Evolutionary conservation across 2,329 filamentous ascomycete species (phyloP), one percentile per base, ranked within the genome.

Genomic region (Ophiostoma populinum): DNA sequence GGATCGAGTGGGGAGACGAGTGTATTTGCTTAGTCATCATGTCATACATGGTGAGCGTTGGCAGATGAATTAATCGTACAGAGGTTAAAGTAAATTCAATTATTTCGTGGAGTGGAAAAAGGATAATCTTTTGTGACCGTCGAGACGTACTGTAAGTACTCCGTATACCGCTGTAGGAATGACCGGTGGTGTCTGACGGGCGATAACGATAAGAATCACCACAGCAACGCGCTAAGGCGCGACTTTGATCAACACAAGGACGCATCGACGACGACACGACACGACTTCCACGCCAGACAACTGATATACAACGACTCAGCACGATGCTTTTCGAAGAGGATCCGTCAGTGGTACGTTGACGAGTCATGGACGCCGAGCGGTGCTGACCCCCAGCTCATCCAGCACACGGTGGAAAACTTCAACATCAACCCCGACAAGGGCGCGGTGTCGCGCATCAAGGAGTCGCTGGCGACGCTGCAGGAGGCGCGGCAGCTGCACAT

Each of bases 301-400:
- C 8, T 12, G 22, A 7, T 13, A 31, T n/a, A 20, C 28, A 20
- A 15, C 29, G 18, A 9, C 11, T 25, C 16, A 2, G 41, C 61
- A 83, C 59, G 44, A 94, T 95, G 80, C 68, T 94, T 54, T 81
- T 95, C 59, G 82, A 92, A 58, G 86, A 94, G 61, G 81, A 90
- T 55, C 87, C 86, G 45, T 80, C 80, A 29, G 78, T 76, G 29
- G 83, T 92, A 71, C 41, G 70, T 52, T 15, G 18, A 20, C 22
- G 12, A 22, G 3, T 16, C n/a, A 7, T 18, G 5, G 22, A 24
- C 12, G n/a, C 4, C 13, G 7, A 12, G 3, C 15, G 6, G 4
- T 12, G 7, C 32, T 15, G 16, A 11, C 13, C 15, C 22, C 3
- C 55, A 90, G 80, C 78, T 94, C 51, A 92, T 98, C 59, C 70